phyloP scores from a whole-genome alignment of 1,284 basidiomycete species.

The Cryptococcus sp. region DNA sequence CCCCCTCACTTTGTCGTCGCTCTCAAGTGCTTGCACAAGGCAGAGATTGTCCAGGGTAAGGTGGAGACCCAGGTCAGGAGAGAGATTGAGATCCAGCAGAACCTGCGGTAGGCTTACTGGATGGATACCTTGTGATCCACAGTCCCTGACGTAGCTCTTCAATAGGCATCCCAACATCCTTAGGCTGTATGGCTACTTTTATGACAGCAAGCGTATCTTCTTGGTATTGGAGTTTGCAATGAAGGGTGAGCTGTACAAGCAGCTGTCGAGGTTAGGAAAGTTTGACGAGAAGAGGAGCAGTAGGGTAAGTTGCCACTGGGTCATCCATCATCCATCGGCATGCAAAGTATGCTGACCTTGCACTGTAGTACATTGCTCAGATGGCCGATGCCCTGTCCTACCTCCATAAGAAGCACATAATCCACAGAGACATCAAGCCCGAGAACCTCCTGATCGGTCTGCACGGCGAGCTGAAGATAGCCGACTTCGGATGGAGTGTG shows the following conservation, averaged over 20 bases:
- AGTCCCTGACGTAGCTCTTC: not conserved
- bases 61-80: conserved; percentile 95
- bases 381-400: conserved; percentile 96
- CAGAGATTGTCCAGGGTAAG: conserved; percentile 80
- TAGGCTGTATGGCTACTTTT: conserved; percentile 93
- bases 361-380: conserved; percentile 80
- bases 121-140: not conserved
- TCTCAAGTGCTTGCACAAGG: conserved; percentile 96
- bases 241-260: conserved; percentile 94
- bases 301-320: conserved; percentile 48
- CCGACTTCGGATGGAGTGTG: conserved; percentile 98
- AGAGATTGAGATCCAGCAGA: conserved; percentile 98
- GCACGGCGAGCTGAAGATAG: conserved; percentile 96
- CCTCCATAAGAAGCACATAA: conserved; percentile 93
- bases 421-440: conserved; percentile 98
- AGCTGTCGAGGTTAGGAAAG: conserved; percentile 75
- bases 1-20: conserved; percentile 91
- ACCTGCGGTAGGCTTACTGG: conserved; percentile 60
- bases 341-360: not conserved
- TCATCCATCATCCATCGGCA: not conserved
- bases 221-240: conserved; percentile 96
- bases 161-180: conserved; percentile 86
- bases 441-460: conserved; percentile 94
- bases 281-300: conserved; percentile 85
- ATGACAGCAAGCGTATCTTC: conserved; percentile 97